phyloP scores from a whole-genome alignment of 345 rosid genomes.

The Corchorus capsularis region DNA sequence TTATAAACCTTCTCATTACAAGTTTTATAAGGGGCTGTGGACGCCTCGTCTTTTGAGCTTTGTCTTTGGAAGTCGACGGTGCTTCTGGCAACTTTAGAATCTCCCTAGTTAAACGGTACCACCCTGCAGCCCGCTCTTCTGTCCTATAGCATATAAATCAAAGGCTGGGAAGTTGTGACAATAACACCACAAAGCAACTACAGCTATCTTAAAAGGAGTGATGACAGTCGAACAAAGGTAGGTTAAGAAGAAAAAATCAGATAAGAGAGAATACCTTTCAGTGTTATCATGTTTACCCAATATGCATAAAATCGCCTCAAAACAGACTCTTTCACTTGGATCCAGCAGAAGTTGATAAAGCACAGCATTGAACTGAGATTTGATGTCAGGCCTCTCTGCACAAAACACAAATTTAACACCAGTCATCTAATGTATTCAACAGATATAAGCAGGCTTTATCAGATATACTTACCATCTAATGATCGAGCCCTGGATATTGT shows the following conservation, averaged over 20 bases:
- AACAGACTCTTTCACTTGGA: constrained; percentile 99
- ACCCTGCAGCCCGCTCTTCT: constrained; percentile 97
- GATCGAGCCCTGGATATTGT: constrained; percentile 87
- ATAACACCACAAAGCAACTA: not conserved
- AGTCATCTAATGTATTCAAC: constrained; percentile 22
- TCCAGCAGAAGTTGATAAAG: constrained; percentile 96
- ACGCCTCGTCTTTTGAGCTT: constrained; percentile 85
- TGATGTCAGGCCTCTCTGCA: constrained; percentile 87
- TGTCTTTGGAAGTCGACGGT: constrained; percentile 78
- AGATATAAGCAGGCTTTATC: constrained; percentile 18
- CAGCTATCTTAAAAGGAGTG: not conserved
- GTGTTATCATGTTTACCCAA: constrained; percentile 78
- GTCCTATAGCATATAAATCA: constrained; percentile 47
- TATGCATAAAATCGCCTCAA: constrained; percentile 91
- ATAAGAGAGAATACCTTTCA: constrained; percentile 60
- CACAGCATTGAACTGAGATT: constrained; percentile 88
- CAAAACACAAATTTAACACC: constrained; percentile 33
- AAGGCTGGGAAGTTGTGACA: not conserved
- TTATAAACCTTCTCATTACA: constrained; percentile 90
- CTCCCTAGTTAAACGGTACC: constrained; percentile 98
- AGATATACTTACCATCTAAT: constrained; percentile 72
- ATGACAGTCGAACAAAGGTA: not conserved
- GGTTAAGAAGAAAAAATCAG: not conserved
- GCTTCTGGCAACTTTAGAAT: constrained; percentile 95
- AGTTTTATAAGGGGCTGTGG: constrained; percentile 96